phyloP scores from a whole-genome alignment of 129 eudicot genomes.

The Artemisia argyi region DNA sequence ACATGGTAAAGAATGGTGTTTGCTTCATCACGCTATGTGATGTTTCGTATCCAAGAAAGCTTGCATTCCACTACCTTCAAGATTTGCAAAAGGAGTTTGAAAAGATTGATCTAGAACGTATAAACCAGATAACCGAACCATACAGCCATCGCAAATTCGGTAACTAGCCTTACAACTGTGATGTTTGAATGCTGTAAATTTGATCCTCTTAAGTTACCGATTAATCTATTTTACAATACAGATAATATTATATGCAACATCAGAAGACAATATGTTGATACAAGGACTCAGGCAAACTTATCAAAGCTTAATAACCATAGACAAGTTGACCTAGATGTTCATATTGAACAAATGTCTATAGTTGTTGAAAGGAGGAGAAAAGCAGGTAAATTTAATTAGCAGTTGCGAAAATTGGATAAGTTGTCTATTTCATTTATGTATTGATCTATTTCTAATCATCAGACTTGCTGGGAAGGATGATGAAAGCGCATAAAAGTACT shows the following conservation, averaged over 20 bases:
- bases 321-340: slow-evolving; percentile 28
- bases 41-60: slow-evolving; percentile 54
- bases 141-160: too few species aligned
- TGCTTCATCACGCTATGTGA: slow-evolving; percentile 58
- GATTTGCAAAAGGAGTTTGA: slow-evolving; percentile 52
- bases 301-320: slow-evolving; percentile 44
- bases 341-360: slow-evolving; percentile 39
- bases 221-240: not conserved
- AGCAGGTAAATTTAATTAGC: slow-evolving; percentile 35
- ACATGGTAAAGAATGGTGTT: slow-evolving; percentile 51
- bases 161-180: too few species aligned
- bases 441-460: not conserved
- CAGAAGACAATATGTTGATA: slow-evolving; percentile 48
- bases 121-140: not conserved
- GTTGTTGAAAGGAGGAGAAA: slow-evolving; percentile 53
- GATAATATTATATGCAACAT: slow-evolving; percentile 49
- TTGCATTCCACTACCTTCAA: slow-evolving; percentile 50
- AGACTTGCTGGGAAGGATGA: slow-evolving; percentile 47
- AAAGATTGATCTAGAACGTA: slow-evolving; percentile 32
- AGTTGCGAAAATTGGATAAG: not conserved
- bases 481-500: slow-evolving; percentile 41
- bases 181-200: too few species aligned
- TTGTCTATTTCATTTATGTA: not conserved
- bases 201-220: not conserved
- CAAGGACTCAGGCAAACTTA: slow-evolving; percentile 64